Base-by-base conservation (phyloP, 108 stramenopile species). In the Nitzschia sp. region DNA sequence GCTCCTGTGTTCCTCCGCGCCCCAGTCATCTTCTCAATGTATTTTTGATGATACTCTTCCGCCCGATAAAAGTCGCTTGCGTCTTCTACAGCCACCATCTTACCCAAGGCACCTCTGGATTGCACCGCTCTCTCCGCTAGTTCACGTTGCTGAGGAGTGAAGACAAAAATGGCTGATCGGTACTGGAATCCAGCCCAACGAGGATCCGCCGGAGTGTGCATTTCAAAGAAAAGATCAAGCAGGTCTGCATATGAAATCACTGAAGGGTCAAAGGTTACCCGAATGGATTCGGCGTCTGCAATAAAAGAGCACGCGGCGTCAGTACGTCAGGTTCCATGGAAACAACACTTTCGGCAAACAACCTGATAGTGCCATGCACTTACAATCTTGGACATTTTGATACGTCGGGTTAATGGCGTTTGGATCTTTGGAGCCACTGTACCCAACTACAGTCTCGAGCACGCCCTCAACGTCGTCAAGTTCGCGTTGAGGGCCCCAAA, bases 401-500 rank as follows among this genome's bases (percentile, higher is more conserved):
- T 79, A 79, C 46, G 78, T 79, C 28, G 78, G 78, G 66, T 70
- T 74, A 24, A 35, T 24, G 30, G 23, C 36, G 3, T 73, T 26
- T 19, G 55, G 48, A 47, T 66, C 49, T 1, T 65, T 46, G 24
- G 67, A 69, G 15, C 78, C 78, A 54, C 60, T 66, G 62, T 79
- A 79, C n/a, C 78, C 78, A 1, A 79, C 78, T 3, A 79, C 68
- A 2, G 72, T 79, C 1, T 70, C 63, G 23, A 59, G 0, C 36
- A 79, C 64, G 68, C 78, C 78, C 72, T 73, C 72, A 33, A 64
- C 68, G 48, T 46, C 23, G 65, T 79, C 78, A 51, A 65, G 72
- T 57, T 79, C 78, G 24, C 78, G 78, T 65, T 79, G 78, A 64
- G 78, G 78, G 72, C 78, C 78, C 78, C 78, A 79, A 68, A 79